Evolutionary conservation across 2,329 filamentous ascomycete species (phyloP).

Genomic region (Tolypocladium pustulatum): DNA sequence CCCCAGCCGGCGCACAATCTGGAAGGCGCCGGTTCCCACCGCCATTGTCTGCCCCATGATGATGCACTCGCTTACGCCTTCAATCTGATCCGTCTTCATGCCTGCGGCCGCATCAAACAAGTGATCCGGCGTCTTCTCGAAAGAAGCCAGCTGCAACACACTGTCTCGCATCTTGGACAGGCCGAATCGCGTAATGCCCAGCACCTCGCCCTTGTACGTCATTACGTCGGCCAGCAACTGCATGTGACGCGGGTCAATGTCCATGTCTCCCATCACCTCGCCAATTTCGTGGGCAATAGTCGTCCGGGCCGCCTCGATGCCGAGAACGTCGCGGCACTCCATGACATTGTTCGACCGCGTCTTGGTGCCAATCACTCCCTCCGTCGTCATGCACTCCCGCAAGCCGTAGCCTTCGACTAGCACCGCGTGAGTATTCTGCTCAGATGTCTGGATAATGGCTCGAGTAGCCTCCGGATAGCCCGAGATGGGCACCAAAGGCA

Average conservation of each 20-base stretch:
- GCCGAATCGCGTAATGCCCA: constrained; percentile 94
- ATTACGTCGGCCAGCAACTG: constrained; percentile 94
- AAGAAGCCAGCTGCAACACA: constrained; percentile 86
- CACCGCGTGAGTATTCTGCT: constrained; percentile 57
- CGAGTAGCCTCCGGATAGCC: constrained; percentile 79
- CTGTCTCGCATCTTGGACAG: constrained; percentile 93
- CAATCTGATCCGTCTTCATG: constrained; percentile 85
- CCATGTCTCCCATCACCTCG: constrained; percentile 86
- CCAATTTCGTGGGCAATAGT: constrained; percentile 87
- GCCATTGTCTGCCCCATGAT: constrained; percentile 96
- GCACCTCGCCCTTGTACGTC: constrained; percentile 96
- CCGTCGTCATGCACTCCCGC: constrained; percentile 81
- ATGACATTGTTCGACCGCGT: constrained; percentile 79
- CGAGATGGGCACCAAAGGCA: constrained; percentile 78
- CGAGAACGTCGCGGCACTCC: constrained; percentile 77
- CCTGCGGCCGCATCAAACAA: constrained; percentile 87
- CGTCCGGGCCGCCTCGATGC: constrained; percentile 84
- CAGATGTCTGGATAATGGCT: constrained; percentile 79
- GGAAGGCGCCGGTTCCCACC: constrained; percentile 84
- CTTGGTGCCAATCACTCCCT: constrained; percentile 71
- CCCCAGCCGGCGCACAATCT: constrained; percentile 70
- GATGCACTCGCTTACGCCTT: constrained; percentile 92
- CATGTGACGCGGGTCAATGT: constrained; percentile 96
- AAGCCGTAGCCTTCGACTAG: constrained; percentile 94
- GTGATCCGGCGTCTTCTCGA: constrained; percentile 97